Base-by-base conservation (phyloP, 164 flowering plant species). In the Sextonia rubra region DNA sequence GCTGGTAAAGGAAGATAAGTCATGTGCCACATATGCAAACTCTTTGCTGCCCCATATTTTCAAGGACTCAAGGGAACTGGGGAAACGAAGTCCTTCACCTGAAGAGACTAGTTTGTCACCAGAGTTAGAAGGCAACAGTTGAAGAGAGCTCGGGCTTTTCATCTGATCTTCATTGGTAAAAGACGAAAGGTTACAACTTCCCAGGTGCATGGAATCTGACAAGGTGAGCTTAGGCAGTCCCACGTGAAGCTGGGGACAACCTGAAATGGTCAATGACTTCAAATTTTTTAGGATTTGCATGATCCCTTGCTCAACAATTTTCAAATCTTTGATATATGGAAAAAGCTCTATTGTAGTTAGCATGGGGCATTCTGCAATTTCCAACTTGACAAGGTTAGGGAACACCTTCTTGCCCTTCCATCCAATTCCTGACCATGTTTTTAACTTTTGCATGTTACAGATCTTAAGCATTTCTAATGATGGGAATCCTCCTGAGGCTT, bases 71-170 rank as follows among this genome's bases (percentile, higher is more conserved):
- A 75, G 72, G 27, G 26, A 3, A 0, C 48, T 60, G 62, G 66
- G 75, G 47, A 63, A 73, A 26, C 47, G 47, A 22, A 76, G n/a
- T 1, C 70, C 73, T 2, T 37, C 5, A 20, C 78, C 60, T 64
- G 72, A 49, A 60, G 29, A 32, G 8, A 47, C 0, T 3, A 75
- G 73, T 8, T 71, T 18, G 22, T 69, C 37, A 63, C 17, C 2
- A 15, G 0, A 1, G 2, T 0, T 0, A 52, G 14, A 14, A 3
- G 12, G 4, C n/a, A 52, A 52, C 6, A 0, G 18, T 52, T 5
- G n/a, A 52, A 52, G 58, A 52, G 58, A 3, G n/a, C 5, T 52
- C 6, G 4, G n/a, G 58, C 58, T 20, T 52, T 4, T 52, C 3
- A 52, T 15, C 58, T 52, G 20, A 30, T 64, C 67, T 27, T 29